Conservation (phyloP, 2,329 filamentous ascomycete genomes). For the Pseudogymnoascus sp. region DNA sequence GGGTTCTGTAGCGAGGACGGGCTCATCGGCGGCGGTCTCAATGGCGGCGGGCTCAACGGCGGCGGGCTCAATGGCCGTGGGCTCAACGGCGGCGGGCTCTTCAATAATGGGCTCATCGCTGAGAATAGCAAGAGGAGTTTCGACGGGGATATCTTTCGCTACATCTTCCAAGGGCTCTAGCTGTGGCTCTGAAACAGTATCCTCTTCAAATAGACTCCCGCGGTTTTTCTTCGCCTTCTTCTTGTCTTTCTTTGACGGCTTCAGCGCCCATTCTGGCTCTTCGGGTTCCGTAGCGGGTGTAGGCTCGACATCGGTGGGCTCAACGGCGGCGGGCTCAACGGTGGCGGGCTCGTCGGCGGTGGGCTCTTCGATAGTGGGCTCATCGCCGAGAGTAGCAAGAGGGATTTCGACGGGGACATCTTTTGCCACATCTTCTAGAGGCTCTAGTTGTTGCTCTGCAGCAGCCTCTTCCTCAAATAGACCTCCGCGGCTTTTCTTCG, state of each 20-base stretch:
- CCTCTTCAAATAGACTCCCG: not conserved
- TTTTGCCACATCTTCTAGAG: not conserved
- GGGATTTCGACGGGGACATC: not conserved
- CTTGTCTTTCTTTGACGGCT: conserved; percentile 9
- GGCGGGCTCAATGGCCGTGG: not conserved
- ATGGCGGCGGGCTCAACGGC: not conserved
- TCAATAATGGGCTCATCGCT: not conserved
- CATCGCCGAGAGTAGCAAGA: not conserved
- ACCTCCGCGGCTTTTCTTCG: not conserved
- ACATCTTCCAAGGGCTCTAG: not conserved
- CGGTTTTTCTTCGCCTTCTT: conserved; percentile 6
- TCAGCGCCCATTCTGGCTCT: not conserved
- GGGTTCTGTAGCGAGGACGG: conserved; percentile 17
- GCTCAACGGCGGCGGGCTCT: not conserved
- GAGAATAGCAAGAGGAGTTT: not conserved
- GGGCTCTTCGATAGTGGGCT: not conserved
- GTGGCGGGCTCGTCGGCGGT: not conserved
- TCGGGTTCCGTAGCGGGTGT: not conserved
- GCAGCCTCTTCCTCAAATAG: not conserved
- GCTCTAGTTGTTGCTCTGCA: not conserved
- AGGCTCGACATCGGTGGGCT: not conserved
- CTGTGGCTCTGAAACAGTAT: not conserved
- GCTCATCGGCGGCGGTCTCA: too few species aligned
- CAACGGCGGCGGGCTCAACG: not conserved
- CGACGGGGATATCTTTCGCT: not conserved